Evolutionary conservation across 1,139 yeast genomes (phyloP), one percentile per base, ranked within the genome.

Genomic region (Sugiyamaella sp.): DNA sequence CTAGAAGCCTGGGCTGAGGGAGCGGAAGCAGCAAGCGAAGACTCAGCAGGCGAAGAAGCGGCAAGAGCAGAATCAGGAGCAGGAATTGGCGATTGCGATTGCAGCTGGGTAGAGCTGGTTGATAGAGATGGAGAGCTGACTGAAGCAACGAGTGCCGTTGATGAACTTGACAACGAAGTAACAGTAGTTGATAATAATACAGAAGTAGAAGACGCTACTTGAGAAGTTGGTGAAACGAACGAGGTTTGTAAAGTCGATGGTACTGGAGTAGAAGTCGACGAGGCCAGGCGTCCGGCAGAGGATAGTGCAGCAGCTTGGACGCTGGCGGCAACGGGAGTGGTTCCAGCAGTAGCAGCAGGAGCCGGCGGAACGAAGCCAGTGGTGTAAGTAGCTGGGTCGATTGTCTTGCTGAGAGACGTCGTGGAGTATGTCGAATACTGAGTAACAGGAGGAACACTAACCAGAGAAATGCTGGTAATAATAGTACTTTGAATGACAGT

Each of bases 391-490:
- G 63, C 46, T 9, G 70, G 66, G 46, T 63, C 52, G 42, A 65
- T 48, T 14, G 65, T 54, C 5, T 61, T 53, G 25, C 68, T 51
- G 12, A 63, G 58, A 10, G 62, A 47, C 1, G 63, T 58, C 1
- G 65, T 64, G 5, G 66, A 55, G 53, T 64, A 64, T 2, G 58
- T 46, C 27, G 58, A 48, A n/a, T 53, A 53, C 51, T 64, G 69
- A 2, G 67, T 58, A 2, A 70, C 72, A 5, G 71, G 72, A 33
- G 69, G 59, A 2, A 60, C 57, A 35, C 64, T 61, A 19, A 63
- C 57, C 33, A 66, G 57, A 6, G 66, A 47, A 35, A 71, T 60
- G n/a, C 63, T 58, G 4, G 71, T 66, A 40, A 63, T 54, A 17
- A 67, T 56, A 1, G 66, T 59, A 6, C 72, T 70, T 5, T 65